phyloP scores from a whole-genome alignment of 2,329 filamentous ascomycete genomes.

The Diplodia sapinea region DNA sequence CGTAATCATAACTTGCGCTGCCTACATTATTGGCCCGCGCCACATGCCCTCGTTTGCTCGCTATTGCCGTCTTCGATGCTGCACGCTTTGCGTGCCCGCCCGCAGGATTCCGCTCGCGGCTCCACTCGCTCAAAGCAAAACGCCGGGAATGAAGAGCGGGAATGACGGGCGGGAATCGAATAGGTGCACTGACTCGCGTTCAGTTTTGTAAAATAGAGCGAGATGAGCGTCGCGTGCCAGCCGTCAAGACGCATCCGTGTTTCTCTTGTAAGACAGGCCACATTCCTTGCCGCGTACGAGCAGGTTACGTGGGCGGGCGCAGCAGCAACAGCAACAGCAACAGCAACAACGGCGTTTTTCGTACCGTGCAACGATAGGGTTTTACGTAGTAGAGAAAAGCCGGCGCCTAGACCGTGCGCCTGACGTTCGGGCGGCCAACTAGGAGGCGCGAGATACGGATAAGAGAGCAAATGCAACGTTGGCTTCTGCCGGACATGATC shows the following conservation, averaged over 20 bases:
- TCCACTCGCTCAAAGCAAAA: not conserved
- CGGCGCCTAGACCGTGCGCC: not conserved
- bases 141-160: not conserved
- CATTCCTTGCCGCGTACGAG: not conserved
- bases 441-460: slow-evolving; percentile 1
- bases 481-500: not conserved
- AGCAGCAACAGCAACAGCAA: not conserved
- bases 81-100: not conserved
- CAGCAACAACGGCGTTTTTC: not conserved
- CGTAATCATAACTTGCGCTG: slow-evolving; percentile 3
- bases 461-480: not conserved
- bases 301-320: slow-evolving; percentile 6
- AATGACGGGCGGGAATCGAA: not conserved
- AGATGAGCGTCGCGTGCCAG: not conserved
- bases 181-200: not conserved
- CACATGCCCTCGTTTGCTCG: not conserved
- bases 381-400: not conserved
- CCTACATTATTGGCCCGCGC: not conserved
- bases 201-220: not conserved
- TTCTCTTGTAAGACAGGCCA: slow-evolving; percentile 2
- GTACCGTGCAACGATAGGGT: not conserved
- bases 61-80: too few relatives aligned
- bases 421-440: not conserved
- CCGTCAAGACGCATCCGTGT: not conserved
- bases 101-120: slow-evolving; percentile 2